Base-by-base conservation (phyloP, 139 green algal species). In the Picochlorum sp. region DNA sequence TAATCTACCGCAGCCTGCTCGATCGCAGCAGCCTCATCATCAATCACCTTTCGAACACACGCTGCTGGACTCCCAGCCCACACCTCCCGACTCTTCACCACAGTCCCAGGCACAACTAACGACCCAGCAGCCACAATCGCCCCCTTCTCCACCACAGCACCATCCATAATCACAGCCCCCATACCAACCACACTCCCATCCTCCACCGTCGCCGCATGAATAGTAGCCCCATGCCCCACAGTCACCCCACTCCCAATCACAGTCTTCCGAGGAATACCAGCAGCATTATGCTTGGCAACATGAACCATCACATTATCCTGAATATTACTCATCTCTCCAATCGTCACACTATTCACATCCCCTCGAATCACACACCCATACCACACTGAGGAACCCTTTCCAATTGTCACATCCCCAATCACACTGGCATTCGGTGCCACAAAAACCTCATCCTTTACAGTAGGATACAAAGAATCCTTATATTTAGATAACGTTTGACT, bases 21-120 rank as follows among this genome's bases (percentile, higher is more conserved):
- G 30, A 97, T 84, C 75, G 96, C 97, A 1, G 65, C 70, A 10
- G 59, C 68, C 80, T 92, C 87, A 41, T 81, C 82, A 2, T 78
- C 57, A 46, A 79, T 76, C 50, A 98, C 58, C 13, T 87, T 69
- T 20, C 92, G 77, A 72, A 98, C 65, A 60, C 89, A 85, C 68
- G 82, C 84, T 34, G 92, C 92, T 32, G 92, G 92, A 49, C 60
- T 82, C n/a, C 92, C 92, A 0, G 83, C 89, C 92, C 92, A 98
- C 3, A 97, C 70, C 81, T 97, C 63, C n/a, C 86, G 87, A 13
- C 58, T 67, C n/a, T 81, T 86, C 1, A 96, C 80, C 3, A 71
- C 57, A 2, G 82, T 82, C 41, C 80, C 79, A 14, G 90, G 88
- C 2, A 82, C 57, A 21, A 96, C 88, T 23, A 96, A 61, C 3